Evolutionary conservation across 208 protist genomes (phyloP), one percentile per base, ranked within the genome.

Genomic region (Acanthamoeba culbertsoni): DNA sequence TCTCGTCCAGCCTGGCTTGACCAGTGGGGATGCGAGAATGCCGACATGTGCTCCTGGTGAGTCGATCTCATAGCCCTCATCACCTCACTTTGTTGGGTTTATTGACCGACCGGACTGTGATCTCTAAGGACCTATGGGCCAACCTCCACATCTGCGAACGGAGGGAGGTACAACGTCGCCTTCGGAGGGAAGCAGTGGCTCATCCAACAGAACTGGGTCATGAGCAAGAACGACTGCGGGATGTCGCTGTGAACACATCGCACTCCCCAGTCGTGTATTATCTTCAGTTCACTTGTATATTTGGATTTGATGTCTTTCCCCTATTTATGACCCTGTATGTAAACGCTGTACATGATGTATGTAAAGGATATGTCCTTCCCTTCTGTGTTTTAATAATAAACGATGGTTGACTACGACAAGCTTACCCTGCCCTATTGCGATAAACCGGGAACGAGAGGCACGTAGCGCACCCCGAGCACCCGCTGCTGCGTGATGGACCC

Each of bases 391-490:
- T n/a, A n/a, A n/a, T n/a, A n/a, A n/a, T n/a, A n/a, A n/a, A n/a
- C n/a, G n/a, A n/a, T n/a, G n/a, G n/a, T n/a, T n/a, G n/a, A n/a
- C n/a, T n/a, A n/a, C n/a, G n/a, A n/a, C n/a, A n/a, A n/a, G n/a
- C n/a, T n/a, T n/a, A n/a, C n/a, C n/a, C n/a, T n/a, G n/a, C n/a
- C n/a, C n/a, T n/a, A 77, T 77, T 77, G n/a, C 12, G 65, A 12
- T 20, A 77, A 18, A 18, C 59, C 86, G 28, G 26, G 35, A 35
- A 92, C 55, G n/a, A 92, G 59, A 28, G 86, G 86, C 57, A 92
- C 86, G 43, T 92, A 92, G 57, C 86, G 86, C 12, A 92, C 86
- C 28, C 59, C 86, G 42, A 92, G 51, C 16, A 92, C n/a, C 3
- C 46, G 35, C 12, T 71, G 26, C 31, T 45, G 37, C 8, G 40